Evolutionary conservation across 2,329 filamentous ascomycete species (phyloP).

Genomic region (Mycosphaerelloides madeirae): DNA sequence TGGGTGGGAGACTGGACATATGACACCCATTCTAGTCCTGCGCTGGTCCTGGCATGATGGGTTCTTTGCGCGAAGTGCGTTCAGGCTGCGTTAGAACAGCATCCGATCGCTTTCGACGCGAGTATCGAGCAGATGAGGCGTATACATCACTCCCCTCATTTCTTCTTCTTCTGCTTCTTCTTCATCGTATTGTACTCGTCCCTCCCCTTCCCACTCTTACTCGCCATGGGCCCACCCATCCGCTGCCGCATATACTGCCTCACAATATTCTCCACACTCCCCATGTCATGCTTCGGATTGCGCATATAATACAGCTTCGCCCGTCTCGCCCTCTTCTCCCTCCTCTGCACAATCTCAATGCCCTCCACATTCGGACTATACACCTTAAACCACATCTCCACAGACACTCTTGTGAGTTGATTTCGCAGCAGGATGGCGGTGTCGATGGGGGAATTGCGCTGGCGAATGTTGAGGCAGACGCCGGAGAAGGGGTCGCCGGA

Average conservation of each 20-base stretch:
- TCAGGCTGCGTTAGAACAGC: too few species aligned
- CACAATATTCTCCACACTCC: slow-evolving; percentile 77
- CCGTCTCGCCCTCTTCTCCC: slow-evolving; percentile 76
- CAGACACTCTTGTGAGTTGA: slow-evolving; percentile 76
- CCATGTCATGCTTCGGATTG: slow-evolving; percentile 79
- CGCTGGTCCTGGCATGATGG: too few species aligned
- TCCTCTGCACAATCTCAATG: slow-evolving; percentile 88
- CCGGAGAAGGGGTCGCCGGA: slow-evolving; percentile 86
- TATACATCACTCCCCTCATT: neutral
- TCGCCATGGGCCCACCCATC: slow-evolving; percentile 33
- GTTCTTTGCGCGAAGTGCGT: too few species aligned
- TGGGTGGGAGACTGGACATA: too few species aligned
- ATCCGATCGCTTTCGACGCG: too few species aligned
- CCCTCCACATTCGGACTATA: slow-evolving; percentile 85
- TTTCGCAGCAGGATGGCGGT: slow-evolving; percentile 82
- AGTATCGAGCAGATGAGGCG: too few species aligned
- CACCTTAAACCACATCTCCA: slow-evolving; percentile 97
- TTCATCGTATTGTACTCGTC: slow-evolving; percentile 29
- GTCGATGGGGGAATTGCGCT: slow-evolving; percentile 68
- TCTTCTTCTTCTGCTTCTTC: slow-evolving; percentile 30
- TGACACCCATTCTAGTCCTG: too few species aligned
- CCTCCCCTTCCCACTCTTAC: slow-evolving; percentile 24
- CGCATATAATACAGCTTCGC: slow-evolving; percentile 89
- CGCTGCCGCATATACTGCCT: slow-evolving; percentile 57
- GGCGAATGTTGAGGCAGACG: slow-evolving; percentile 79